Conservation (phyloP, 345 rosid species). For the Citrus cavaleriei region DNA sequence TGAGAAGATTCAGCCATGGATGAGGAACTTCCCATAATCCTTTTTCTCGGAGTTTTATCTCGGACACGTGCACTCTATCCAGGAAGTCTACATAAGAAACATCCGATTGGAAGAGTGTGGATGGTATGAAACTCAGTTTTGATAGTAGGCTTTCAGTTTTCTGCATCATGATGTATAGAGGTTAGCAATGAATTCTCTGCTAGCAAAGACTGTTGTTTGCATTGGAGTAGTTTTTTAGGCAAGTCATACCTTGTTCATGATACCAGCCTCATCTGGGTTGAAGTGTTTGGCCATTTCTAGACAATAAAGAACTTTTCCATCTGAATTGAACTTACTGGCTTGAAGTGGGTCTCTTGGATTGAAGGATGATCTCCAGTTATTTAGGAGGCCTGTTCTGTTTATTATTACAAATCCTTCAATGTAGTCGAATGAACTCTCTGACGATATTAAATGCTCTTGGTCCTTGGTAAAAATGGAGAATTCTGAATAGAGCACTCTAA, state of each 20-base stretch:
- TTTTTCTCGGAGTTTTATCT: constrained; percentile 61
- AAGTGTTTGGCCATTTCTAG: constrained; percentile 81
- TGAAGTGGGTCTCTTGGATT: constrained; percentile 58
- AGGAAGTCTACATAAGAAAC: constrained; percentile 77
- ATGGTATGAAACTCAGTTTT: constrained; percentile 56
- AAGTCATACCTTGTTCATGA: constrained; percentile 46
- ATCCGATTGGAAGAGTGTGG: constrained; percentile 66
- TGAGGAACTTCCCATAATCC: constrained; percentile 96
- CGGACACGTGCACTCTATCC: constrained; percentile 77
- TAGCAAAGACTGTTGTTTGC: not conserved
- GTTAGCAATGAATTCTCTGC: constrained; percentile 9
- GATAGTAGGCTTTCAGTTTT: constrained; percentile 51
- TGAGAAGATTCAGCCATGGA: constrained; percentile 91
- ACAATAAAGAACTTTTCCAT: constrained; percentile 80
- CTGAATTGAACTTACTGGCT: constrained; percentile 71
- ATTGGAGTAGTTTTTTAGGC: not conserved
- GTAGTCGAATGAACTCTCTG: constrained; percentile 63
- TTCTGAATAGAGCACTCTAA: constrained; percentile 79
- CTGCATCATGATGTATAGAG: constrained; percentile 33
- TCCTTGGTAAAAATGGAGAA: constrained; percentile 72
- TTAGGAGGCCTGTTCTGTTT: constrained; percentile 71
- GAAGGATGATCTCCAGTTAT: constrained; percentile 86
- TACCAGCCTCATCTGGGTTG: constrained; percentile 44
- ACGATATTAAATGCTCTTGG: constrained; percentile 76
- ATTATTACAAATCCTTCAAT: constrained; percentile 84